phyloP scores from a whole-genome alignment of 306 rosid species.

The Glycyrrhiza uralensis region DNA sequence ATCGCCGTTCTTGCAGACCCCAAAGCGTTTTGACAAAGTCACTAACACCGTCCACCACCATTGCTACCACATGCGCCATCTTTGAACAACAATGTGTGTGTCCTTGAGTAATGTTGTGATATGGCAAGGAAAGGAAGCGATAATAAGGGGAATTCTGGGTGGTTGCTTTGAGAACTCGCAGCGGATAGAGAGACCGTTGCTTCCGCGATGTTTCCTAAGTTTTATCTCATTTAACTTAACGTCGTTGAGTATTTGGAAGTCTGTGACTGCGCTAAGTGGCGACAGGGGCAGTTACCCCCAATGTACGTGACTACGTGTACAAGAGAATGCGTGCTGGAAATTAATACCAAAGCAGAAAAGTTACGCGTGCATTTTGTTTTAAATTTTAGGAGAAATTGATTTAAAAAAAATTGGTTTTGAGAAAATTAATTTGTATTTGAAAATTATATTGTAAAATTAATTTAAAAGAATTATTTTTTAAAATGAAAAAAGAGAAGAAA shows the following conservation, averaged over 20 bases:
- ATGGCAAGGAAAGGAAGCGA: neutral
- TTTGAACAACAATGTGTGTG: neutral
- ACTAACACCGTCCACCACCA: constrained; percentile 39
- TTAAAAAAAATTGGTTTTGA: too few species aligned
- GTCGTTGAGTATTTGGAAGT: neutral
- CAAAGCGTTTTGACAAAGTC: constrained; percentile 50
- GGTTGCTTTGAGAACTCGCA: neutral
- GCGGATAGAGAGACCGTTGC: constrained; percentile 32
- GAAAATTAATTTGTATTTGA: neutral
- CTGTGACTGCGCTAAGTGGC: neutral
- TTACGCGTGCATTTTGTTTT: neutral
- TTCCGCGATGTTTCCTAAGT: constrained; percentile 44
- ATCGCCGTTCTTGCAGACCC: constrained; percentile 61
- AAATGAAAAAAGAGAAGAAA: neutral
- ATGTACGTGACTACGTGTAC: neutral
- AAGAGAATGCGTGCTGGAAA: neutral
- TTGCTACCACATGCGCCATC: constrained; percentile 42
- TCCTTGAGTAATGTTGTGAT: neutral
- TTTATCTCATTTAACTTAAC: neutral
- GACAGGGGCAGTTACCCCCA: neutral
- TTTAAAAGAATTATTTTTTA: neutral
- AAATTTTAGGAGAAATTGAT: neutral
- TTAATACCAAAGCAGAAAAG: neutral
- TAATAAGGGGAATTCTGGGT: neutral
- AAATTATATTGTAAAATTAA: neutral